phyloP scores from a whole-genome alignment of 208 protist genomes.

The Vickermania ingenoplastis region DNA sequence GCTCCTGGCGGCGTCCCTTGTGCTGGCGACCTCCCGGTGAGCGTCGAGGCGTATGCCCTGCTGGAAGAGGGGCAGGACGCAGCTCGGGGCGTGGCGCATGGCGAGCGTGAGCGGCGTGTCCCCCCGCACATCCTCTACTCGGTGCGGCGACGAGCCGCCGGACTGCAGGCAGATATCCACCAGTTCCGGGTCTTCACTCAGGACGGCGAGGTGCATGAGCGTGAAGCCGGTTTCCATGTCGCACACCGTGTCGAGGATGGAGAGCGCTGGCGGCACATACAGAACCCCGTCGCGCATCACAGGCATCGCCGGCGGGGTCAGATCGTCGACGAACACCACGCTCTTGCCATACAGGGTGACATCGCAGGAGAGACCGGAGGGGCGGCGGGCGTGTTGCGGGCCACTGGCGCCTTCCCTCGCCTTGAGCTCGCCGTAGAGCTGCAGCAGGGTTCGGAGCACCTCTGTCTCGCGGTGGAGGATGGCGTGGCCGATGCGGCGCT shows the following conservation, averaged over 20 bases:
- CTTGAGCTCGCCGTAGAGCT: conserved; percentile 8
- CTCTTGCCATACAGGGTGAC: not conserved
- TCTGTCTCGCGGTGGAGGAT: conserved; percentile 8
- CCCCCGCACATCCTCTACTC: conserved; percentile 24
- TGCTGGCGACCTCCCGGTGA: not conserved
- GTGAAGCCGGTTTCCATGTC: conserved; percentile 29
- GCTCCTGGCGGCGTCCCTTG: too few relatives aligned
- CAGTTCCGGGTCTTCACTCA: conserved; percentile 8
- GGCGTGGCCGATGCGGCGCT: conserved; percentile 21
- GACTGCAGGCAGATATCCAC: conserved; percentile 19
- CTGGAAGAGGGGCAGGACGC: conserved; percentile 9
- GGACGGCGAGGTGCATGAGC: conserved; percentile 30
- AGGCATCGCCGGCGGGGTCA: not conserved
- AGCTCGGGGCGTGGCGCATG: conserved; percentile 10
- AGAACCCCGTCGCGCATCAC: not conserved
- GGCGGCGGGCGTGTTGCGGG: not conserved
- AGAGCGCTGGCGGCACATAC: not conserved
- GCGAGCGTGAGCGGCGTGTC: conserved; percentile 32
- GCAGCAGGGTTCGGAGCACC: conserved; percentile 13
- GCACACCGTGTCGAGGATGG: conserved; percentile 25
- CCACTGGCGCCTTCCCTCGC: not conserved
- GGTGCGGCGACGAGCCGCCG: conserved; percentile 20
- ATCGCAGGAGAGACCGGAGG: not conserved
- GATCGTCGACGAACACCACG: not conserved
- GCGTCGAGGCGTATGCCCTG: conserved; percentile 9